These are phyloP conservation scores for Ustilago nuda DNA, from an alignment of 1,284 basidiomycete genomes.

Conservation along the genomic window DNA sequence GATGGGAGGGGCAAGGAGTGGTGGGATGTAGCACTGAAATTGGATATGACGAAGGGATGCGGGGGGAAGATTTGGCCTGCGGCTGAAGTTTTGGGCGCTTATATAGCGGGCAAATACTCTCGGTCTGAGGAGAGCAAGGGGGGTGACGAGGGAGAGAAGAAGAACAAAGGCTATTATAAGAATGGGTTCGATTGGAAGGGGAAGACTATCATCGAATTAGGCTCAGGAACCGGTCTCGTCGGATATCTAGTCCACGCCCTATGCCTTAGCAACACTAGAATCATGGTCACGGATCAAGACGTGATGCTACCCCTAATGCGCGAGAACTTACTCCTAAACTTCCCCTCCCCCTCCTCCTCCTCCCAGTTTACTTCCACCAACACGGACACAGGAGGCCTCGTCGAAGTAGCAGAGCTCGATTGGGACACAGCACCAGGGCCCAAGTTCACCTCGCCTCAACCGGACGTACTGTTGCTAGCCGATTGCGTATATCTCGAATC, in stretches of 20 bases:
- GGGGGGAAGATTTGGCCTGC: conserved; percentile 93
- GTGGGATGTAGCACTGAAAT: conserved; percentile 72
- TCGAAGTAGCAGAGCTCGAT: conserved; percentile 19
- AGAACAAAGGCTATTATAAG: conserved; percentile 14
- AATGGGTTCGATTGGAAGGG: conserved; percentile 45
- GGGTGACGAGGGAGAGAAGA: neutral
- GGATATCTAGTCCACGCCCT: conserved; percentile 83
- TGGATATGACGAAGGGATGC: conserved; percentile 86
- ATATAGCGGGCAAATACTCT: conserved; percentile 50
- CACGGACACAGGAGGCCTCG: neutral
- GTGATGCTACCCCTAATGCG: conserved; percentile 63
- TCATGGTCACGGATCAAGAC: conserved; percentile 88
- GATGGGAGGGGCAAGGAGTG: neutral
- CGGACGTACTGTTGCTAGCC: conserved; percentile 73
- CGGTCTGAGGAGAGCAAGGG: neutral
- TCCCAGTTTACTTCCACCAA: neutral
- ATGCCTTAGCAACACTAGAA: conserved; percentile 71
- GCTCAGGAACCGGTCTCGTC: conserved; percentile 86
- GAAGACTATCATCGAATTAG: conserved; percentile 79
- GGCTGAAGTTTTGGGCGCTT: conserved; percentile 77
- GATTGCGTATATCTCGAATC: conserved; percentile 94
- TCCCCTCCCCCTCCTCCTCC: conserved; percentile 1
- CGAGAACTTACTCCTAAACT: conserved; percentile 58
- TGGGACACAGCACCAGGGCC: conserved; percentile 67
- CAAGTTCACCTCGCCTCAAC: conserved; percentile 66